Percentiles rank a stretch among this genome's conserved stretches.
Evolutionary conservation across 192 early-diverging fungal species (phyloP).

Genomic region (Backusella macrospora): DNA sequence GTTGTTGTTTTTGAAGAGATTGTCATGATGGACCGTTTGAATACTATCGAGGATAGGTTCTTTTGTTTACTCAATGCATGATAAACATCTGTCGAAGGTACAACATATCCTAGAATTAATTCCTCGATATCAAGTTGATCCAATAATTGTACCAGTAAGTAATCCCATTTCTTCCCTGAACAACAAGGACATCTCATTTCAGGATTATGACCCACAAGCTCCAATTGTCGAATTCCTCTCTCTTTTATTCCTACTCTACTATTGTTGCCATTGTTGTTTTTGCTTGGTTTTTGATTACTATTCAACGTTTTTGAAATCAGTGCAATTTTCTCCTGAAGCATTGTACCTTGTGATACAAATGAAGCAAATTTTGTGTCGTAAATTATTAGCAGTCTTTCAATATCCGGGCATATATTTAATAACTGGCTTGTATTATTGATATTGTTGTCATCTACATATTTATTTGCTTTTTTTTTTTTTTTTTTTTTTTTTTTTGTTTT

Average conservation of each 20-base stretch:
- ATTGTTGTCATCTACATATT: not conserved
- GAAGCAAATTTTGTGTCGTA: conserved; percentile 7
- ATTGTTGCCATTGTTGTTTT: not conserved
- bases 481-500: no score
- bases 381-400: not conserved
- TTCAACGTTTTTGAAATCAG: not conserved
- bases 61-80: not conserved
- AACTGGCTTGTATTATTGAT: not conserved
- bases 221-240: not conserved
- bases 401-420: conserved; percentile 5
- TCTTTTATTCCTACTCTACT: no score
- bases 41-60: not conserved
- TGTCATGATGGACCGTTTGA: conserved; percentile 10
- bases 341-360: conserved; percentile 2
- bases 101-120: not conserved
- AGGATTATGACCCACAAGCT: conserved; percentile 1
- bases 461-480: no score
- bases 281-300: not conserved
- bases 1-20: not conserved
- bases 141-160: not conserved
- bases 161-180: not conserved
- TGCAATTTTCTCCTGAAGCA: conserved; percentile 2
- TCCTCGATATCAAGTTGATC: not conserved
- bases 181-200: not conserved
- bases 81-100: not conserved